Evolutionary conservation across 192 early-diverging fungal species (phyloP), one percentile per base, ranked within the genome.

Genomic region (Coemansia nantahalensis): DNA sequence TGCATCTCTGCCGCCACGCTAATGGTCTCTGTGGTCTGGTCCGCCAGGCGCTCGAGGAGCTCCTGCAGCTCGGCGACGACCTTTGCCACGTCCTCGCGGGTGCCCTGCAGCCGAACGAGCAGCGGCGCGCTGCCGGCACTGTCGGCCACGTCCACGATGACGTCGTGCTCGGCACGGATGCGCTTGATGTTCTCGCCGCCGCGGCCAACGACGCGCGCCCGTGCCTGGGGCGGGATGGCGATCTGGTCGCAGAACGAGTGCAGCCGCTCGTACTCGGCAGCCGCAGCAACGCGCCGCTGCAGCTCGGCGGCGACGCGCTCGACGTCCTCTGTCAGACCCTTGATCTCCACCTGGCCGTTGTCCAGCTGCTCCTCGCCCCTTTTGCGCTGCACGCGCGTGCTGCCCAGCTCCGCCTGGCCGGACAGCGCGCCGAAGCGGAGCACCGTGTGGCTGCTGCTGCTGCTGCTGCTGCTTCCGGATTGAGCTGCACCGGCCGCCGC

Each of bases 171-270:
- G 14, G 86, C 82, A 51, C 84, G 90, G 31, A 95, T 54, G 40
- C 84, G 83, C 58, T 83, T 88, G 45, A 98, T 82, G 52, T 83
- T 81, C 52, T 84, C 85, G 56, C 93, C 93, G 22, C 84, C 85
- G 58, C 90, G 90, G n/a, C 95, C 95, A 55, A 97, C 92, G 21
- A 98, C 78, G 61, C 83, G 89, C 22, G 81, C 78, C 55, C 78
- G 83, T 52, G 69, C 79, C 43, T 54, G 62, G 19, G 81, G 77
- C 28, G 94, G 90, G 22, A 97, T 84, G 12, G 76, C 62, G 39
- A 97, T 72, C 39, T 87, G 85, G 33, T 79, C 62, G 15, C 80
- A 75, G 53, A 86, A 83, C 45, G 90, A 83, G 60, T 88, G 88
- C 65, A 78, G 68, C 19, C 79, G 68, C 50, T 88, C 86, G 45